phyloP scores from a whole-genome alignment of 495 filamentous ascomycete genomes.

The Hyaloscypha hepaticicola region DNA sequence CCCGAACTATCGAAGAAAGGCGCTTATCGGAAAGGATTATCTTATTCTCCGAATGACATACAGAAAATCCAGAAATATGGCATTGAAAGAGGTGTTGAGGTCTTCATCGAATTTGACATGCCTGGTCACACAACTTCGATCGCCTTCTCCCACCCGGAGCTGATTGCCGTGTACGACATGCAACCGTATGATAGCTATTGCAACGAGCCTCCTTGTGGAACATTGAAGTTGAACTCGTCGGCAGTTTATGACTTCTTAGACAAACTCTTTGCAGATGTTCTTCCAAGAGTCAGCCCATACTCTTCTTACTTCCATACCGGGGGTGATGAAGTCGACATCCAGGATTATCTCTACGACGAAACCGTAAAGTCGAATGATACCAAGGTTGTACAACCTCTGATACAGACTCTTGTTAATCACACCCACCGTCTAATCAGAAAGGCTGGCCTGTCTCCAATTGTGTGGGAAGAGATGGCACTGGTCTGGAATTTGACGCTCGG shows the following conservation, averaged over 20 bases:
- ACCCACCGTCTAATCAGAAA: constrained; percentile 58
- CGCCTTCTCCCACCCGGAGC: constrained; percentile 62
- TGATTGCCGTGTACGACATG: constrained; percentile 69
- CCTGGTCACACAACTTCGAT: constrained; percentile 75
- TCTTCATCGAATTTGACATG: constrained; percentile 78
- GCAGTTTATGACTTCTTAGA: constrained; percentile 66
- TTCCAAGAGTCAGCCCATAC: constrained; percentile 68
- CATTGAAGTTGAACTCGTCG: constrained; percentile 68
- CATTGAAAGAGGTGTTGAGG: constrained; percentile 63
- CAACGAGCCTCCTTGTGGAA: constrained; percentile 73
- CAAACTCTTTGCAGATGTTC: constrained; percentile 65
- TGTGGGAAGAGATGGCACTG: constrained; percentile 82
- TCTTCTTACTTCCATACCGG: constrained; percentile 77
- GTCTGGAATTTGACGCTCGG: constrained; percentile 71
- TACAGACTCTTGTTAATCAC: constrained; percentile 69
- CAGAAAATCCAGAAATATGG: constrained; percentile 65
- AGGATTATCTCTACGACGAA: constrained; percentile 70
- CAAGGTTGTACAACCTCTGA: constrained; percentile 60
- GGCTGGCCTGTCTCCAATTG: constrained; percentile 62
- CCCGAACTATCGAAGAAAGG: constrained; percentile 68
- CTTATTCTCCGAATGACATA: constrained; percentile 64
- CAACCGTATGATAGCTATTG: constrained; percentile 67
- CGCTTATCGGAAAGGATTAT: constrained; percentile 58
- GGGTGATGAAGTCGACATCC: constrained; percentile 77
- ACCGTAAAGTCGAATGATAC: constrained; percentile 62